Evolutionary conservation across 2,329 filamentous ascomycete genomes (phyloP).

Genomic region (Hypoxylon sp.): DNA sequence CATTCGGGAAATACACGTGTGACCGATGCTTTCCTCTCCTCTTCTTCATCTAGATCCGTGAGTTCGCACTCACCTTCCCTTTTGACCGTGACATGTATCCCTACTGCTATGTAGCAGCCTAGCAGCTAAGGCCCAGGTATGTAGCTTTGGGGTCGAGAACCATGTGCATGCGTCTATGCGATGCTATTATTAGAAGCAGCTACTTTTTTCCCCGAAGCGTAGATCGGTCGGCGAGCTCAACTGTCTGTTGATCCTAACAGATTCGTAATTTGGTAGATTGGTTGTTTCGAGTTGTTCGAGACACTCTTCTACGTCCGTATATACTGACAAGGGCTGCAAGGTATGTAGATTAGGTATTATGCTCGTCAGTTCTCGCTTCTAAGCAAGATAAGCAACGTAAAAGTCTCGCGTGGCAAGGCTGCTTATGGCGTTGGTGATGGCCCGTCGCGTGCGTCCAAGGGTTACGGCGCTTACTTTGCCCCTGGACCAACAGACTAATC

Average conservation of each 20-base stretch:
- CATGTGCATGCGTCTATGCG: not conserved
- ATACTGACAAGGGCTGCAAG: no score
- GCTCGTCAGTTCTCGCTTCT: no score
- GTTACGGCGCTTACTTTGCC: conserved; percentile 12
- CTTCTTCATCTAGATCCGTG: conserved; percentile 16
- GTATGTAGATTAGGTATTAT: no score
- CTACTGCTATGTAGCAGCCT: no score
- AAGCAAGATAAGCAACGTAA: not conserved
- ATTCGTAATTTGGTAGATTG: conserved; percentile 2
- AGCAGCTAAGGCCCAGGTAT: not conserved
- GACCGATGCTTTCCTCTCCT: not conserved
- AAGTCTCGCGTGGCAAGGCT: conserved; percentile 18
- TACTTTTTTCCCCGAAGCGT: not conserved
- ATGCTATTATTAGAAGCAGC: not conserved
- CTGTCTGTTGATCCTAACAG: not conserved
- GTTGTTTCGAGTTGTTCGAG: not conserved
- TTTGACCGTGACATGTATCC: conserved; percentile 19
- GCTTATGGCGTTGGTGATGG: conserved; percentile 13
- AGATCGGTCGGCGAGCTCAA: not conserved
- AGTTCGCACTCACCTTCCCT: conserved; percentile 21
- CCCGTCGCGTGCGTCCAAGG: conserved; percentile 7
- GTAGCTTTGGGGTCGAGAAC: not conserved
- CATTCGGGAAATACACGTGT: conserved; percentile 3
- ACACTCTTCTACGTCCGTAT: no score
- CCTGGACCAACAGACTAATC: conserved; percentile 7